Evolutionary conservation across 768 basidiomycete genomes (phyloP).

Genomic region (Amanita subjunquillea): DNA sequence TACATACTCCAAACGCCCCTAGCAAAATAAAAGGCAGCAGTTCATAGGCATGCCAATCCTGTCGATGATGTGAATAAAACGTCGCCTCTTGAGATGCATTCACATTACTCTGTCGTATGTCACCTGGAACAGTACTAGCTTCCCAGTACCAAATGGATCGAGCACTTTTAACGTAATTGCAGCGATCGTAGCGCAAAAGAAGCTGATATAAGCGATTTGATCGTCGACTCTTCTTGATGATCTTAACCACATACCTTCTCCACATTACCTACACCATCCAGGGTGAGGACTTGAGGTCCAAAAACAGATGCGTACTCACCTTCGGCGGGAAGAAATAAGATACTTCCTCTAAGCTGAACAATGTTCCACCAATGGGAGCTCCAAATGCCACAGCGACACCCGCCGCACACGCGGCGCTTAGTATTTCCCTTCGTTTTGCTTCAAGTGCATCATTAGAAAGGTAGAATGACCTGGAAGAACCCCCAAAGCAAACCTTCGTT

Average conservation of each 20-base stretch:
- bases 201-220: constrained; percentile 38
- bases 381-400: constrained; percentile 98
- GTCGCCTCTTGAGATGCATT: neutral
- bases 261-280: constrained; percentile 65
- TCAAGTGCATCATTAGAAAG: neutral
- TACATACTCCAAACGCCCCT: constrained; percentile 77
- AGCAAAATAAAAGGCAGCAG: constrained; percentile 76
- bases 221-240: constrained; percentile 13
- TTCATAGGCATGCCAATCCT: constrained; percentile 94
- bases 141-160: constrained; percentile 93
- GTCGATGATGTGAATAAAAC: constrained; percentile 1
- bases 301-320: constrained; percentile 22
- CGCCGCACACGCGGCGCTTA: constrained; percentile 94
- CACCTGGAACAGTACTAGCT: constrained; percentile 87
- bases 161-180: constrained; percentile 89
- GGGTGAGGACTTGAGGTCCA: neutral
- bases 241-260: constrained; percentile 54
- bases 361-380: constrained; percentile 87
- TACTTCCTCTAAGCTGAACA: constrained; percentile 93
- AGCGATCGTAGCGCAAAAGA: constrained; percentile 97
- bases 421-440: constrained; percentile 90
- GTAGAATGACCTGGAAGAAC: neutral
- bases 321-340: constrained; percentile 97
- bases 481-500: constrained; percentile 65
- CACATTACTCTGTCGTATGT: constrained; percentile 68